Evolutionary conservation across 495 filamentous ascomycete genomes (phyloP).

Genomic region (Xylaria scruposa): DNA sequence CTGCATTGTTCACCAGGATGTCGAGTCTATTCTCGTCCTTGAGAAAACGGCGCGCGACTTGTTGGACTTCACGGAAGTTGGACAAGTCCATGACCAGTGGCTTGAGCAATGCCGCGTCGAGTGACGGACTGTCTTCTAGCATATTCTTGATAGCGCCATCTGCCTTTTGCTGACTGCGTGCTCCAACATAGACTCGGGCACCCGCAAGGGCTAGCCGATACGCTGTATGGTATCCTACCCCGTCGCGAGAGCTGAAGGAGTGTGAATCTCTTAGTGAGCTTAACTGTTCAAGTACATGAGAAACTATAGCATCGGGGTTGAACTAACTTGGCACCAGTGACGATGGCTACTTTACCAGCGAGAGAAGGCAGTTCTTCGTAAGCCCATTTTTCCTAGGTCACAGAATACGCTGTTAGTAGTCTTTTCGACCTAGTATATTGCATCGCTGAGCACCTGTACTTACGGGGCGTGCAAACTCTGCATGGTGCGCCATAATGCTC

Average conservation of each 20-base stretch:
- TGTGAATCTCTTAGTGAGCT: neutral
- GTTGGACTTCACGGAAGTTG: neutral
- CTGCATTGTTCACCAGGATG: neutral
- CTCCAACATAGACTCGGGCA: neutral
- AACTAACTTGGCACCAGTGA: neutral
- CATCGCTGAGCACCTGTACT: neutral
- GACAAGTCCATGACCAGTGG: neutral
- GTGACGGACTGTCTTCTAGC: neutral
- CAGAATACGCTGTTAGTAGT: neutral
- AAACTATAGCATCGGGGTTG: neutral
- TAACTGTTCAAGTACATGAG: neutral
- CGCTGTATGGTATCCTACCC: neutral
- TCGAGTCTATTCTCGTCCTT: neutral
- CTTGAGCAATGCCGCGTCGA: neutral
- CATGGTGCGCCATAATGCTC: neutral
- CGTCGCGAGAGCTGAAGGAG: neutral
- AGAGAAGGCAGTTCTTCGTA: neutral
- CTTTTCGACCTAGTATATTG: neutral
- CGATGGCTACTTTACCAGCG: neutral
- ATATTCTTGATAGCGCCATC: conserved; percentile 1
- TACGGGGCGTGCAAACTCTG: conserved; percentile 1
- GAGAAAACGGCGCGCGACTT: neutral
- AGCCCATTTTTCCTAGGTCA: neutral
- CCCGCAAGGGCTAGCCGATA: neutral
- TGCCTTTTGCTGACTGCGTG: neutral